These are phyloP conservation scores for Nadsonia fulvescens DNA, from an alignment of 805 yeast genomes.

Conservation along the genomic window DNA sequence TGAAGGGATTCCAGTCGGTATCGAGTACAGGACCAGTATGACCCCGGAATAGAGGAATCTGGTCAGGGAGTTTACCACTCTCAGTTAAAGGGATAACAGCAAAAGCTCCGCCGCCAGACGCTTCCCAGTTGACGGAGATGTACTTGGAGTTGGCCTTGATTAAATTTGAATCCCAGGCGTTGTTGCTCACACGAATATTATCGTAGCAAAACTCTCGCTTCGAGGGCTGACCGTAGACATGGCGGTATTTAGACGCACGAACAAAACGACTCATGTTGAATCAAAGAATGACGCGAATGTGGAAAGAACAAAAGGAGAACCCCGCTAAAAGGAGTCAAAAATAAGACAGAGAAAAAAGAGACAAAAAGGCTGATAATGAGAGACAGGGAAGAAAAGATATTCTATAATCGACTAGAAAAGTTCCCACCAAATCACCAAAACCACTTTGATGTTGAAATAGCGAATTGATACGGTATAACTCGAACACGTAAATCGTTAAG, in stretches of 20 bases:
- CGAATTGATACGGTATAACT: too few species aligned
- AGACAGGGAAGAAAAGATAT: too few species aligned
- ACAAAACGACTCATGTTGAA: too few species aligned
- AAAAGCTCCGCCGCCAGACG: constrained; percentile 96
- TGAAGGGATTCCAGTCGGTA: constrained; percentile 88
- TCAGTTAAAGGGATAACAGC: constrained; percentile 79
- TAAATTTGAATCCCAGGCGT: constrained; percentile 93
- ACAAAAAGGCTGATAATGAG: too few species aligned
- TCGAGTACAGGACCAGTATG: constrained; percentile 91
- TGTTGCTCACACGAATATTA: constrained; percentile 43
- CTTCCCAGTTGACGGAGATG: constrained; percentile 76
- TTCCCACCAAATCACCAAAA: too few species aligned
- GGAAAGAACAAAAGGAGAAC: too few species aligned
- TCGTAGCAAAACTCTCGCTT: constrained; percentile 57
- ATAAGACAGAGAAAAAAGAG: too few species aligned
- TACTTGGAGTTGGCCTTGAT: constrained; percentile 75
- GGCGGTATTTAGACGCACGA: constrained; percentile 92
- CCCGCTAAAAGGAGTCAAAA: too few species aligned
- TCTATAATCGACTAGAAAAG: too few species aligned
- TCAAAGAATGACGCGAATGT: too few species aligned
- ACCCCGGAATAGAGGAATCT: constrained; percentile 85
- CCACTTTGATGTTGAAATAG: too few species aligned
- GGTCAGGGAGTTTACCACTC: constrained; percentile 85
- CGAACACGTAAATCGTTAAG: too few species aligned
- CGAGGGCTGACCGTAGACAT: constrained; percentile 81